Evolutionary conservation across 129 eudicot genomes (phyloP), one percentile per base, ranked within the genome.

Genomic region (Glebionis coronaria): DNA sequence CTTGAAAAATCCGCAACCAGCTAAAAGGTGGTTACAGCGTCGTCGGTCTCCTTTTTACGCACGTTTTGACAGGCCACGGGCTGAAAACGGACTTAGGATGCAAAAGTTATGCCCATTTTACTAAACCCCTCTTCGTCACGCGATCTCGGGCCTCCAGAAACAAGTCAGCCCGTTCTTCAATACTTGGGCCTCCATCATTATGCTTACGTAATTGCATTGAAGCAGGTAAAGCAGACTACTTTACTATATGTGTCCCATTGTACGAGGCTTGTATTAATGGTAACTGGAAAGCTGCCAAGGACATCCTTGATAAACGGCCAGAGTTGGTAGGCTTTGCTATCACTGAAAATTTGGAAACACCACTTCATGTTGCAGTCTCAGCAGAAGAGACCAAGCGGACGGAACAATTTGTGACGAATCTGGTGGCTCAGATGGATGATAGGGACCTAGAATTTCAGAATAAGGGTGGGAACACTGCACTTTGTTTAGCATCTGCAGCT

Each of bases 321-420:
- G 10, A 21, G 9, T 21, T 55, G 38, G 61, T 55, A 55, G 35
- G 38, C 6, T 21, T 9, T 12, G 61, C 61, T 3, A 55, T 55
- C 14, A 55, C 14, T 21, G 61, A 55, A 55, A 21, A 55, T 21
- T 21, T 4, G 14, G 54, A 49, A 49, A 55, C 61, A 21, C 61
- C 61, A 55, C 61, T 55, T 18, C 61, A 19, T 5, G 61, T 55
- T 55, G 61, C 35, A 21, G 61, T 28, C 1, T 55, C 61, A 55
- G 35, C 10, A 28, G 61, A 21, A 21, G 25, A 20, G 9, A 21
- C 4, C 8, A 21, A 55, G 25, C 38, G 0, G 61, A 55, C 14
- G 61, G 29, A 3, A 20, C 4, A 21, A 1, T 54, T 54, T 16
- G 59, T 54, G 5, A 54, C 19, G 1, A 54, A 54, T 54, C 25